These are phyloP conservation scores for Kodamaea sp. DNA, from an alignment of 1,139 yeast species.

Conservation along the genomic window DNA sequence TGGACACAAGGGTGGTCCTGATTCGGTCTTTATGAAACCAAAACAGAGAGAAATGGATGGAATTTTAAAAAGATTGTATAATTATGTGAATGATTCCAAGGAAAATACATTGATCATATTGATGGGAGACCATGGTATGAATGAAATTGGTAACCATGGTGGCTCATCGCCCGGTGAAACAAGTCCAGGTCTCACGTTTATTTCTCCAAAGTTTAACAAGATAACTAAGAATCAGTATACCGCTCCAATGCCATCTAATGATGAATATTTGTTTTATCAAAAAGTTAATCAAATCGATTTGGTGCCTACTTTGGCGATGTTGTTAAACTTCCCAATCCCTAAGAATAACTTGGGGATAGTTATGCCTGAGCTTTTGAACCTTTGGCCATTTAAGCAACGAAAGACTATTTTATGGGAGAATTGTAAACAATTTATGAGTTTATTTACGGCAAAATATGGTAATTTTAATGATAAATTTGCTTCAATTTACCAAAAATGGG, in stretches of 20 bases:
- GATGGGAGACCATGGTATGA: conserved; percentile 97
- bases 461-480: conserved; percentile 1
- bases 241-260: conserved; percentile 38
- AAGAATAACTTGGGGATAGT: conserved; percentile 78
- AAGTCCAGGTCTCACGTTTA: conserved; percentile 70
- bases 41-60: conserved; percentile 86
- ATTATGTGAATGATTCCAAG: conserved; percentile 19
- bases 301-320: conserved; percentile 76
- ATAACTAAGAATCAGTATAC: conserved; percentile 14
- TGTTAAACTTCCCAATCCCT: conserved; percentile 81
- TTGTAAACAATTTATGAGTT: conserved; percentile 52
- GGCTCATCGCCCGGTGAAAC: conserved; percentile 93
- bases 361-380: conserved; percentile 50
- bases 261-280: conserved; percentile 49
- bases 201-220: conserved; percentile 55
- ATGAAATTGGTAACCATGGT: conserved; percentile 90
- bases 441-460: conserved; percentile 27
- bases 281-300: conserved; percentile 76
- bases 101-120: conserved; percentile 67
- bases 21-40: conserved; percentile 69
- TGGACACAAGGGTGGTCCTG: conserved; percentile 95
- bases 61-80: conserved; percentile 54
- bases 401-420: conserved; percentile 51
- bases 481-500: conserved; percentile 3
- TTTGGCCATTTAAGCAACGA: conserved; percentile 47